Conservation (phyloP, 164 flowering plant species). For the Sextonia rubra region DNA sequence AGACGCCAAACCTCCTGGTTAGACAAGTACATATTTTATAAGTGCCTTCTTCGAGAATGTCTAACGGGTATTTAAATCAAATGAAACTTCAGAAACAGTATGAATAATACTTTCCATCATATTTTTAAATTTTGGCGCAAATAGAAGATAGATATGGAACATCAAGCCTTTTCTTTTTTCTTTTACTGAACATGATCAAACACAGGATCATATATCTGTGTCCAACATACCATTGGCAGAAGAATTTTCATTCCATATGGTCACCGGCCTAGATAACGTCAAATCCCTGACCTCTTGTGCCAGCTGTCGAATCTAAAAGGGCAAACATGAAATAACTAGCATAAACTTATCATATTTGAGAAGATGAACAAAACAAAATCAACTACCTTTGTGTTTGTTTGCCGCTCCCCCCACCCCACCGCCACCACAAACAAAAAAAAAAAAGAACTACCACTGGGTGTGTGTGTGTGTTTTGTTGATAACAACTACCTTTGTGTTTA, state of each 20-base stretch:
- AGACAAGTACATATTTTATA: constrained; percentile 10
- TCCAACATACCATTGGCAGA: constrained; percentile 39
- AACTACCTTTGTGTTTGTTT: too few relatives aligned
- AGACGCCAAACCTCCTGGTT: constrained; percentile 49
- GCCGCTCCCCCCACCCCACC: too few relatives aligned
- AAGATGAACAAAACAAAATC: not conserved
- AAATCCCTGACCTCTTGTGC: constrained; percentile 80
- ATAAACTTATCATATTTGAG: not conserved
- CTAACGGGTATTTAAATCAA: not conserved
- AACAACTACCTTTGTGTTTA: not conserved
- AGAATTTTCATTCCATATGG: constrained; percentile 59
- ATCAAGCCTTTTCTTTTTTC: too few relatives aligned
- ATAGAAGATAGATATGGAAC: too few relatives aligned
- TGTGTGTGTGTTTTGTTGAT: too few relatives aligned
- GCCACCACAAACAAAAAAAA: too few relatives aligned
- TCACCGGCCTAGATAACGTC: constrained; percentile 56
- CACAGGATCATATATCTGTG: too few relatives aligned
- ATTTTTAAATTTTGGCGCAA: too few relatives aligned
- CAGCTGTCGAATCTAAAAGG: constrained; percentile 59
- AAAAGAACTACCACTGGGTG: too few relatives aligned
- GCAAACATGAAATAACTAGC: not conserved
- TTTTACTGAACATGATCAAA: too few relatives aligned
- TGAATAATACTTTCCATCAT: too few relatives aligned
- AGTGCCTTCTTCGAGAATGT: not conserved
- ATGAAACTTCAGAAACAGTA: too few relatives aligned